Evolutionary conservation across 192 early-diverging fungal genomes (phyloP), one percentile per base, ranked within the genome.

Genomic region (Paraglomus brasilianum): DNA sequence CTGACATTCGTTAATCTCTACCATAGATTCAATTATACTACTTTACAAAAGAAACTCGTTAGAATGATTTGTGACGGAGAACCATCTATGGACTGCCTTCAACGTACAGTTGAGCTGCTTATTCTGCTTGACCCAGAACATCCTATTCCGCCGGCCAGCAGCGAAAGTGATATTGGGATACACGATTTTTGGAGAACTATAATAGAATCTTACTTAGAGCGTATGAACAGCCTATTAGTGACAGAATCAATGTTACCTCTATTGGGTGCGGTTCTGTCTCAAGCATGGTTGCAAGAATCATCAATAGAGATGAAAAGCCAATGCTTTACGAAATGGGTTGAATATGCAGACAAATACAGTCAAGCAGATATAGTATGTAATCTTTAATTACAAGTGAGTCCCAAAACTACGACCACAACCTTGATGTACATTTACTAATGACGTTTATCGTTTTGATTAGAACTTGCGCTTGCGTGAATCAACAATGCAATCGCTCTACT

Each of bases 111-210:
- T 24, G 47, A 39, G n/a, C 41, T 66, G 8, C 47, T 66, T 38
- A 17, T 14, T 39, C 50, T 66, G 8, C 10, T 66, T 8, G 42
- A 66, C 39, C 30, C 30, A 8, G 15, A 66, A 38, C 8, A 41
- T 2, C 63, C 63, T 21, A 50, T 66, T 50, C 47, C 63, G 36
- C 44, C 42, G 0, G 47, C 43, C 47, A 15, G 11, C 47, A 2
- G 11, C 47, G 11, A 13, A 48, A 48, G 11, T 58, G 13, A 59
- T 30, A 40, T 66, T 17, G 30, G 47, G 3, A 42, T 66, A 14
- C 36, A 50, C 11, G 63, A 66, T 8, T 66, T 66, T 47, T 66
- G 63, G 47, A 66, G 50, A 66, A 49, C 47, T 50, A 39, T 66
- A 17, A 13, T 40, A 39, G 19, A 39, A 10, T 50, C 47, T 50